A percentile compares a stretch with the other conserved stretches of the same genome.
Conservation (phyloP, 306 rosid genomes). For the Acmispon strigosus region DNA sequence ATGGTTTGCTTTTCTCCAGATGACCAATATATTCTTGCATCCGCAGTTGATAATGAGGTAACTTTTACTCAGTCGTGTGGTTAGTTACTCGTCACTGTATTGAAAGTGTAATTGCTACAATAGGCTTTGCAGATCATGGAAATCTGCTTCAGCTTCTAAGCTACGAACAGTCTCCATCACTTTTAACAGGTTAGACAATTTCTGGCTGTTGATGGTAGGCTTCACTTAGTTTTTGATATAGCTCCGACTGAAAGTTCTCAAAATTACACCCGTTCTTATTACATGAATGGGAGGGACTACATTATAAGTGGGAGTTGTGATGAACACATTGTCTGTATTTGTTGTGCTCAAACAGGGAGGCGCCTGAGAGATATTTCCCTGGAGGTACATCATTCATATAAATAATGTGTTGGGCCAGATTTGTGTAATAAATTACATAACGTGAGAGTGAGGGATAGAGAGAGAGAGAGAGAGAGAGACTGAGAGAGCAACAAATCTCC, state of each 20-base stretch:
- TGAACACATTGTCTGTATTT: conserved; percentile 72
- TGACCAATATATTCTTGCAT: conserved; percentile 73
- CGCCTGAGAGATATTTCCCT: conserved; percentile 73
- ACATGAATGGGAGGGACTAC: conserved; percentile 85
- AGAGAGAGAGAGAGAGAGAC: too few species aligned
- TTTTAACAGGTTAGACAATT: conserved; percentile 65
- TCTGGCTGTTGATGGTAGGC: conserved; percentile 81
- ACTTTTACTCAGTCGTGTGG: not conserved
- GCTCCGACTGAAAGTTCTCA: conserved; percentile 72
- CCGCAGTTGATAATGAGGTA: conserved; percentile 89
- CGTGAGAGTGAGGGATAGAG: not conserved
- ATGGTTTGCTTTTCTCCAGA: conserved; percentile 95
- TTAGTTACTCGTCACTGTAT: conserved; percentile 10
- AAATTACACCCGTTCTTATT: conserved; percentile 79
- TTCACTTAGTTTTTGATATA: conserved; percentile 64
- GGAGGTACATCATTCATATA: conserved; percentile 47
- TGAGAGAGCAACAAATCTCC: not conserved
- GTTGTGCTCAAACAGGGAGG: conserved; percentile 83
- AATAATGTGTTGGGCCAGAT: not conserved
- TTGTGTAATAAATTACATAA: not conserved
- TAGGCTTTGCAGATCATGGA: conserved; percentile 1
- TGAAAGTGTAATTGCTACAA: not conserved
- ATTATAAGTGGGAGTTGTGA: conserved; percentile 86
- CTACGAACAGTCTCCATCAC: not conserved
- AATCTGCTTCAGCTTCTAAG: conserved; percentile 10